Percentiles rank a stretch among this genome's conserved stretches.
Evolutionary conservation across 2,329 filamentous ascomycete species (phyloP).

Genomic region (Xenoacremonium recifei): DNA sequence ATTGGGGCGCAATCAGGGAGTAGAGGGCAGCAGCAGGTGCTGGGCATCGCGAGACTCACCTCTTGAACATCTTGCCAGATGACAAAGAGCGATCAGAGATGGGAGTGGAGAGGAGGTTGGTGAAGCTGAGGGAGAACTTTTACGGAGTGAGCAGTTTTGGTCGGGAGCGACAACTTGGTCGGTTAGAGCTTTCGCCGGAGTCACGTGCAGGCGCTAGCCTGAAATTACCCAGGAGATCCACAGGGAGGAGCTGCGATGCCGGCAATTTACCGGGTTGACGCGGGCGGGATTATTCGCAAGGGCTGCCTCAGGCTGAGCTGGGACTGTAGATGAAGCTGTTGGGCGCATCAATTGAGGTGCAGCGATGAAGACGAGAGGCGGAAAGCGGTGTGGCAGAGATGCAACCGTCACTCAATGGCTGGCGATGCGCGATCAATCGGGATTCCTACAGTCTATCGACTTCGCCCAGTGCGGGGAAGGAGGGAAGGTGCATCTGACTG

Average conservation of each 20-base stretch:
- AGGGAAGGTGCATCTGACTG: no score
- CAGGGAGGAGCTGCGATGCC: constrained; percentile 23
- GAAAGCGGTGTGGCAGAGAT: no score
- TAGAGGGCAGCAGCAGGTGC: constrained; percentile 25
- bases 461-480: no score
- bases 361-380: no score
- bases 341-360: no score
- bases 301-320: background rate
- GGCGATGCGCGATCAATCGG: no score
- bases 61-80: constrained; percentile 81
- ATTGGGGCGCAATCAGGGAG: constrained; percentile 36
- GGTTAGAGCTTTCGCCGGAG: constrained; percentile 41
- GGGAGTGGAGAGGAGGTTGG: constrained; percentile 57
- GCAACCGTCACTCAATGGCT: no score
- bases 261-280: constrained; percentile 29
- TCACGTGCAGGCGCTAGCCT: constrained; percentile 38
- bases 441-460: no score
- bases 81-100: constrained; percentile 63
- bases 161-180: constrained; percentile 41
- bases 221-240: constrained; percentile 23
- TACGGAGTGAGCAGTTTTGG: constrained; percentile 50
- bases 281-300: constrained; percentile 25
- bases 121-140: constrained; percentile 48
- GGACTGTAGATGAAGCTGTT: no score
- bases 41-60: constrained; percentile 64